Evolutionary conservation across 2,329 filamentous ascomycete genomes (phyloP).

Genomic region (Cladorrhinum sp.): DNA sequence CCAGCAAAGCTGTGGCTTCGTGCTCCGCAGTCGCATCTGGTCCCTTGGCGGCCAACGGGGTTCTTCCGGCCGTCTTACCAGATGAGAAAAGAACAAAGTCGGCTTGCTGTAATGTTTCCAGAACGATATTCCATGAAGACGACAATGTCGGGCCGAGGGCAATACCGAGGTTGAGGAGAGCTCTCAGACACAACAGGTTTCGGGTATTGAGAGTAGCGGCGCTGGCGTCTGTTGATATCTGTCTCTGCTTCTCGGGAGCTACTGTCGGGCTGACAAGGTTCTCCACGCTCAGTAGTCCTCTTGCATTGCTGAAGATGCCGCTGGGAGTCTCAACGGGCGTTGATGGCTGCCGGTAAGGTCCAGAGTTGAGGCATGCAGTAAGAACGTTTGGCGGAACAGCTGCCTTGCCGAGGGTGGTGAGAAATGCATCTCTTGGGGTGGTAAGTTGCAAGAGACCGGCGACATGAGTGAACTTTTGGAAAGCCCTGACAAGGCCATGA

Average conservation of each 20-base stretch:
- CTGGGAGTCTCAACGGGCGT: constrained; percentile 51
- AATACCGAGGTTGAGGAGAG: constrained; percentile 91
- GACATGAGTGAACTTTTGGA: constrained; percentile 94
- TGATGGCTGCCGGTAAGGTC: constrained; percentile 42
- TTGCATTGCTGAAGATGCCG: constrained; percentile 67
- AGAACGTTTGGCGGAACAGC: constrained; percentile 81
- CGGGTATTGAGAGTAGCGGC: constrained; percentile 70
- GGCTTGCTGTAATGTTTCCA: constrained; percentile 89
- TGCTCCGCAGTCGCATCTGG: constrained; percentile 48
- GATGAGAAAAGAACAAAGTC: constrained; percentile 77
- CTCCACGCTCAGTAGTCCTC: constrained; percentile 71
- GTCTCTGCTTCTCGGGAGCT: constrained; percentile 56
- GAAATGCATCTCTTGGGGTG: constrained; percentile 88
- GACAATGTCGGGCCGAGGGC: constrained; percentile 86
- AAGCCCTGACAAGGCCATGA: constrained; percentile 83
- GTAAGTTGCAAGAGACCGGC: constrained; percentile 80
- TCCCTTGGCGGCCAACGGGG: constrained; percentile 45
- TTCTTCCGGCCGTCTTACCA: constrained; percentile 52
- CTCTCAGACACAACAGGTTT: constrained; percentile 85
- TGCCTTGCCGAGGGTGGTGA: constrained; percentile 90
- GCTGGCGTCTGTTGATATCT: constrained; percentile 55
- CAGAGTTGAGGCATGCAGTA: constrained; percentile 55
- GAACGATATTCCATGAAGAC: constrained; percentile 81
- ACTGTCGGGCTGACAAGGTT: constrained; percentile 59
- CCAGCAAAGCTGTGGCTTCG: constrained; percentile 51